Evolutionary conservation across 2,329 filamentous ascomycete species (phyloP).

Genomic region (Pseudogymnoascus destructans): DNA sequence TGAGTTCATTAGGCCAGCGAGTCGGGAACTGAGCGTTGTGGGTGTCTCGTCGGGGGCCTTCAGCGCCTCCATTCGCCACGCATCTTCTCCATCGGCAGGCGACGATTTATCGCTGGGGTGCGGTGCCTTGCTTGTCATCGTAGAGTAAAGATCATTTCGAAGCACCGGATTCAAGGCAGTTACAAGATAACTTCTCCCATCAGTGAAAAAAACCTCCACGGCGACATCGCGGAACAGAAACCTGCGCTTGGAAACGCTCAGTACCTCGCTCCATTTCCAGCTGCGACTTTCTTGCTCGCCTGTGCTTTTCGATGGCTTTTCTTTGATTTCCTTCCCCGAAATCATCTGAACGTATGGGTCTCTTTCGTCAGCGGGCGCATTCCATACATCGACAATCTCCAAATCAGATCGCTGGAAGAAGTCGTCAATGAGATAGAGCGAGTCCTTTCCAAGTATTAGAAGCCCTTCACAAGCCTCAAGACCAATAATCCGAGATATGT

Average conservation of each 20-base stretch:
- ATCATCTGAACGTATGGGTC: constrained; percentile 95
- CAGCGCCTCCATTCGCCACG: constrained; percentile 81
- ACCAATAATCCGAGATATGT: constrained; percentile 86
- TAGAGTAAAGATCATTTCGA: constrained; percentile 69
- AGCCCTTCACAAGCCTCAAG: constrained; percentile 90
- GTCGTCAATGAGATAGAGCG: constrained; percentile 88
- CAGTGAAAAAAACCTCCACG: constrained; percentile 94
- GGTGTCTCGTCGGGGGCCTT: constrained; percentile 49
- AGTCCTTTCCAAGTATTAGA: constrained; percentile 82
- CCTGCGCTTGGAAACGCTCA: constrained; percentile 88
- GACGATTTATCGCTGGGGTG: constrained; percentile 60
- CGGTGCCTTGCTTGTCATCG: constrained; percentile 65
- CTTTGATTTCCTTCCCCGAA: constrained; percentile 53
- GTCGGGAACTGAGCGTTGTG: constrained; percentile 53
- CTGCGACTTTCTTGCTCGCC: constrained; percentile 70
- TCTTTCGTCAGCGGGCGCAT: constrained; percentile 81
- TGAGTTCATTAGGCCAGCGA: constrained; percentile 83
- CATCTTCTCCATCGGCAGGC: constrained; percentile 67
- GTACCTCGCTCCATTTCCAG: constrained; percentile 90
- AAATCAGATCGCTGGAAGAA: constrained; percentile 91
- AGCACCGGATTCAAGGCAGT: constrained; percentile 63
- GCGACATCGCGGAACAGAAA: constrained; percentile 94
- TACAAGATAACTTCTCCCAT: constrained; percentile 86
- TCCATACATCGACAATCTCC: constrained; percentile 93
- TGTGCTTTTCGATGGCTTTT: constrained; percentile 41